Evolutionary conservation across 768 basidiomycete genomes (phyloP).

Genomic region (Trametes maxima): DNA sequence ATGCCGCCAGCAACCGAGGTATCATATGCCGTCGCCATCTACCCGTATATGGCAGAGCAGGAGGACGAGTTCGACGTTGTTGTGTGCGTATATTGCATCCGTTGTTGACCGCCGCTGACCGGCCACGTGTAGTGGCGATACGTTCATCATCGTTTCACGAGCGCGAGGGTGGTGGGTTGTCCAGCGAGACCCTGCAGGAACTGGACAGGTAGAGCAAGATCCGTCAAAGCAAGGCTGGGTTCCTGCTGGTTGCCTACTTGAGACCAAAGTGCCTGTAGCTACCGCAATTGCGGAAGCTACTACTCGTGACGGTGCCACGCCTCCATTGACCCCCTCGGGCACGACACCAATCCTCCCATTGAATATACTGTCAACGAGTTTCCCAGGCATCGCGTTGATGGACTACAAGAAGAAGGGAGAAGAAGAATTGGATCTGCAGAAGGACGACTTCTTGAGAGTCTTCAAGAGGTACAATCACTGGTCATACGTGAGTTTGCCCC

Average conservation of each 20-base stretch:
- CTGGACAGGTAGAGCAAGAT: constrained; percentile 77
- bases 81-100: constrained; percentile 54
- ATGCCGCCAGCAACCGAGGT: constrained; percentile 49
- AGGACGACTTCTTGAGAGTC: constrained; percentile 87
- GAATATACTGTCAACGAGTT: constrained; percentile 95
- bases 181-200: constrained; percentile 87
- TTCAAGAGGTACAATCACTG: constrained; percentile 99
- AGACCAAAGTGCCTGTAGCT: constrained; percentile 89
- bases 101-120: constrained; percentile 2
- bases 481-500: constrained; percentile 70
- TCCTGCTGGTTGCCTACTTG: constrained; percentile 93
- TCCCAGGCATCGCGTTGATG: constrained; percentile 95
- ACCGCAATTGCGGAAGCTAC: constrained; percentile 84
- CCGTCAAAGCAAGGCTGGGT: constrained; percentile 93
- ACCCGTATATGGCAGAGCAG: constrained; percentile 98
- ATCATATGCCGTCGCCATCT: constrained; percentile 96
- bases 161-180: constrained; percentile 99
- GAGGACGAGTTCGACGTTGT: constrained; percentile 98
- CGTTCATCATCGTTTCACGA: constrained; percentile 89
- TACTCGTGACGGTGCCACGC: constrained; percentile 52
- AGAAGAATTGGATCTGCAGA: constrained; percentile 86
- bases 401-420: constrained; percentile 94
- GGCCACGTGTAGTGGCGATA: constrained; percentile 67
- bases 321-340: constrained; percentile 36
- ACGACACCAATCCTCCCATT: constrained; percentile 86